phyloP scores from a whole-genome alignment of 2,329 filamentous ascomycete genomes.

The Ophiostoma pallidulum region DNA sequence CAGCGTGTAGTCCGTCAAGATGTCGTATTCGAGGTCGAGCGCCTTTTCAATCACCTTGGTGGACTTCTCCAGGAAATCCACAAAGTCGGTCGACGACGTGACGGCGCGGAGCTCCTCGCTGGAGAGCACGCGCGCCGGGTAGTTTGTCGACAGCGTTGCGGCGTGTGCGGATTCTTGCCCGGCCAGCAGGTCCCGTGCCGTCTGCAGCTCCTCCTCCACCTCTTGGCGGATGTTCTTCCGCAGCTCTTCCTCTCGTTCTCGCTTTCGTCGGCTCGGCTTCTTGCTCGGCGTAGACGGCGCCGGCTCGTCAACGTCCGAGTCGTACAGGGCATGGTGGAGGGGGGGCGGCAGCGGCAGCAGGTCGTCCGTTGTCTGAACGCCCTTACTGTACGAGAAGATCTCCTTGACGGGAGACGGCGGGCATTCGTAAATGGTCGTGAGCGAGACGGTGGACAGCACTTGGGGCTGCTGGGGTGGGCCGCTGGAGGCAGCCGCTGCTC shows the following conservation, averaged over 20 bases:
- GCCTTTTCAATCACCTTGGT: constrained; percentile 96
- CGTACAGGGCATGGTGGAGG: constrained; percentile 44
- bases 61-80: constrained; percentile 89
- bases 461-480: constrained; percentile 37
- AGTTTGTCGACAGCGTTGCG: constrained; percentile 43
- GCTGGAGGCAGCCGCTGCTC: constrained; percentile 15
- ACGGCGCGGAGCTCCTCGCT: constrained; percentile 83
- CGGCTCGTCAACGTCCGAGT: constrained; percentile 55
- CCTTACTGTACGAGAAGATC: constrained; percentile 93
- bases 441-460: constrained; percentile 61
- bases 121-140: constrained; percentile 70
- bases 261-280: constrained; percentile 66
- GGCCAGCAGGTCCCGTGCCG: constrained; percentile 49
- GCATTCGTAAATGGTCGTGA: constrained; percentile 72
- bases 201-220: constrained; percentile 84
- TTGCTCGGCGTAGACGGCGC: constrained; percentile 54
- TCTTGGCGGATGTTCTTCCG: constrained; percentile 75
- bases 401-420: constrained; percentile 69
- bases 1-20: constrained; percentile 86
- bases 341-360: constrained; percentile 50
- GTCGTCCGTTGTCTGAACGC: constrained; percentile 78
- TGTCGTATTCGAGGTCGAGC: constrained; percentile 91
- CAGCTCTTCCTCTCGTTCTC: constrained; percentile 81
- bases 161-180: constrained; percentile 39
- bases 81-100: constrained; percentile 83